phyloP scores from a whole-genome alignment of 805 yeast species.

The Priceomyces carsonii region DNA sequence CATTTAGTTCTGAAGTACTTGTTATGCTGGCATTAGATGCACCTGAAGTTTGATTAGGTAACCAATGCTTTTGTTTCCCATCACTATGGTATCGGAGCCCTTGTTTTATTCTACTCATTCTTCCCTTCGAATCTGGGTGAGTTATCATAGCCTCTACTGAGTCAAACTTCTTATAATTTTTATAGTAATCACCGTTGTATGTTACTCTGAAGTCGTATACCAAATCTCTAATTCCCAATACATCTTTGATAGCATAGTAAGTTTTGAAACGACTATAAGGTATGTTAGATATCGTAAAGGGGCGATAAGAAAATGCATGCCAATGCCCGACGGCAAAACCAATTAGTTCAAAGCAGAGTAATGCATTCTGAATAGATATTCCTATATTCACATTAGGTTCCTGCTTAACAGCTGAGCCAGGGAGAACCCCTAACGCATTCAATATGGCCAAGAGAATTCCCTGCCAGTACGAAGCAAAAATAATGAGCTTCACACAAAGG shows the following conservation, averaged over 20 bases:
- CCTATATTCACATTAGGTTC: slow-evolving; percentile 43
- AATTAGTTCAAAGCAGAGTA: slow-evolving; percentile 80
- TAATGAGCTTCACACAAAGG: slow-evolving; percentile 86
- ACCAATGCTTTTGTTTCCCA: slow-evolving; percentile 85
- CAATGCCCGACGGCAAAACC: slow-evolving; percentile 89
- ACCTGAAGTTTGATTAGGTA: slow-evolving; percentile 28
- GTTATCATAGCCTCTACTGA: slow-evolving; percentile 70
- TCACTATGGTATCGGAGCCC: slow-evolving; percentile 81
- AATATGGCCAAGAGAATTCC: slow-evolving; percentile 61
- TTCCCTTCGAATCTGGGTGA: slow-evolving; percentile 64
- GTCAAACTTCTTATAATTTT: slow-evolving; percentile 78
- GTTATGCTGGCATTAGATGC: slow-evolving; percentile 12
- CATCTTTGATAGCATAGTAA: slow-evolving; percentile 69
- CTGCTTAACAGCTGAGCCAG: slow-evolving; percentile 25
- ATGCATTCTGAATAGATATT: slow-evolving; percentile 69
- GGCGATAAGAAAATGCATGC: slow-evolving; percentile 76
- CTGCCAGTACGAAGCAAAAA: slow-evolving; percentile 99
- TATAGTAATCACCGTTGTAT: slow-evolving; percentile 66
- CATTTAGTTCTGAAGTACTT: slow-evolving; percentile 30
- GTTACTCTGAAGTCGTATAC: slow-evolving; percentile 75
- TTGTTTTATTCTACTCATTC: slow-evolving; percentile 70
- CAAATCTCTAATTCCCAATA: slow-evolving; percentile 75
- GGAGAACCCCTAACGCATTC: slow-evolving; percentile 48
- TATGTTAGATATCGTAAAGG: slow-evolving; percentile 59
- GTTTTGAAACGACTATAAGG: slow-evolving; percentile 71